phyloP scores from a whole-genome alignment of 345 rosid genomes.

The Noccaea bulbosa region DNA sequence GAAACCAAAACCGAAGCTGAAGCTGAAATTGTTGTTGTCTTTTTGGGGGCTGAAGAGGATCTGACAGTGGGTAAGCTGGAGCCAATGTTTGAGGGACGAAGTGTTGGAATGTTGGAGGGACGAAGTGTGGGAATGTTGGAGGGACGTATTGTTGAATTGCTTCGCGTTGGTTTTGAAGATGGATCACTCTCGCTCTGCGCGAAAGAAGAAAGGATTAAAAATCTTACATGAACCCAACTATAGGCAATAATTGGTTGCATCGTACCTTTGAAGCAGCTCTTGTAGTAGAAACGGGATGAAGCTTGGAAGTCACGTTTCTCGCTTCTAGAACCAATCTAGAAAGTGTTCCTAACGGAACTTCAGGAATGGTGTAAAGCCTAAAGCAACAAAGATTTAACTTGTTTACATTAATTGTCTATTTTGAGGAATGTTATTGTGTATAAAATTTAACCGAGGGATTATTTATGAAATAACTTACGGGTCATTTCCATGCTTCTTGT shows the following conservation, averaged over 20 bases:
- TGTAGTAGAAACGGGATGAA: slow-evolving; percentile 34
- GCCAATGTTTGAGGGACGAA: slow-evolving; percentile 16
- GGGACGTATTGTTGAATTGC: slow-evolving; percentile 35
- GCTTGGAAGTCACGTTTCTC: slow-evolving; percentile 33
- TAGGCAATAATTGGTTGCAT: background rate
- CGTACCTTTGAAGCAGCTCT: slow-evolving; percentile 26
- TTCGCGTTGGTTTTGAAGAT: slow-evolving; percentile 39
- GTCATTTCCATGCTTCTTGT: slow-evolving; percentile 26
- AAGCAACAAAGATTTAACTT: slow-evolving; percentile 23
- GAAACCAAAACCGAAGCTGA: slow-evolving; percentile 30
- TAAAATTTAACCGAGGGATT: background rate
- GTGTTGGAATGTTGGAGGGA: background rate
- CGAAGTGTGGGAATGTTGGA: slow-evolving; percentile 25
- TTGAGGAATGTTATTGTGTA: background rate
- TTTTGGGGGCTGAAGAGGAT: slow-evolving; percentile 38
- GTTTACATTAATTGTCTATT: background rate
- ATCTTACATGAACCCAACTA: background rate
- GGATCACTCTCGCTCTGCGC: slow-evolving; percentile 22
- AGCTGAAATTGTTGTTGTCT: slow-evolving; percentile 13
- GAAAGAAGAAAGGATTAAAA: background rate
- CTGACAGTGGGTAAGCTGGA: slow-evolving; percentile 21
- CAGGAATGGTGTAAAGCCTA: slow-evolving; percentile 29
- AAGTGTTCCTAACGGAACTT: slow-evolving; percentile 37
- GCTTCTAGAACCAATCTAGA: slow-evolving; percentile 43
- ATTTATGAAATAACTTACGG: slow-evolving; percentile 27